Evolutionary conservation across 306 rosid species (phyloP), one percentile per base, ranked within the genome.

Genomic region (Quercus agrifolia): DNA sequence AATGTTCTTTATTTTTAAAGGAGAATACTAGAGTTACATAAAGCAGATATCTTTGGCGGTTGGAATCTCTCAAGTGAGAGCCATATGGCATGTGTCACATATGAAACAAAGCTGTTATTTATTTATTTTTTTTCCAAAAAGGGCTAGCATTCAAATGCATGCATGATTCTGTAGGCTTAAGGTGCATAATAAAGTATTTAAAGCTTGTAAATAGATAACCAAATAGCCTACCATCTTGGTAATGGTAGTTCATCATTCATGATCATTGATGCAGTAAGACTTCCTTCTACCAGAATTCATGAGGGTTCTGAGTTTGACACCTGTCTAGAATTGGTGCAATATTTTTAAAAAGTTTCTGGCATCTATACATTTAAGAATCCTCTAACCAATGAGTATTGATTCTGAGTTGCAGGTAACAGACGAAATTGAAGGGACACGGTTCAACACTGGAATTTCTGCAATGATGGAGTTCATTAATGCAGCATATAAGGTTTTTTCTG

Each of bases 361-460:
- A 70, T 79, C 28, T 76, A 20, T 44, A n/a, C 49, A 82, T 83
- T 77, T 49, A 17, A 57, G 72, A 69, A 74, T 77, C 73, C 58
- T 56, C 81, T 84, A 27, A 78, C 84, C 87, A 74, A 81, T 86
- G 74, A 78, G 76, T 71, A 10, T 49, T 82, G 74, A 70, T 83
- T 76, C 67, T 63, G 77, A 77, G 73, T 79, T 84, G 77, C 92
- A 95, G 99, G 96, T 95, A 62, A 90, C 96, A 14, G 98, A 95
- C 80, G 99, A 95, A 89, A 89, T 95, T 77, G 97, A 95, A 82
- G 92, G 86, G 56, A 93, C 97, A 19, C 89, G 99, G 35, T 95
- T 95, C 88, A 93, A 95, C 85, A 95, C 99, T 69, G 99, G 99
- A 89, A 93, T 93, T 83, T 92, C 99, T 25, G 94, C 99, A 23